Conservation (phyloP, 768 basidiomycete species). For the Russula ochroleuca region DNA sequence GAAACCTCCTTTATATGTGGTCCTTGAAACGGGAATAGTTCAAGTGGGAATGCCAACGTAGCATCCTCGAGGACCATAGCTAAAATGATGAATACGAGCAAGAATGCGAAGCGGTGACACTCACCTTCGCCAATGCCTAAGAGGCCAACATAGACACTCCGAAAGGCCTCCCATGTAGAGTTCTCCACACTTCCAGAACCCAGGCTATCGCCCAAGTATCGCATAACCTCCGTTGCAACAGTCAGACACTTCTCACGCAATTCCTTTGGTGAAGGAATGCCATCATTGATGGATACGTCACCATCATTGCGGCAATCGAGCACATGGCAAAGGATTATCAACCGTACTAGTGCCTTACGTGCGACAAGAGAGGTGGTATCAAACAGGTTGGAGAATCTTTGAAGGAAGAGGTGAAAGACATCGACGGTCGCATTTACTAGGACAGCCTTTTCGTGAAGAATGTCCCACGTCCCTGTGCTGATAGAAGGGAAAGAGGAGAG, state of each 20-base stretch:
- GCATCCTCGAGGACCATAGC: conserved; percentile 10
- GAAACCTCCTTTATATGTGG: conserved; percentile 13
- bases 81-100: conserved; percentile 8
- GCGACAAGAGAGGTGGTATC: conserved; percentile 43
- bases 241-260: conserved; percentile 47
- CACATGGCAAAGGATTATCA: conserved; percentile 51
- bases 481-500: conserved; percentile 53
- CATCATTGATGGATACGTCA: conserved; percentile 39
- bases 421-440: conserved; percentile 53
- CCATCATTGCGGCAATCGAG: conserved; percentile 58
- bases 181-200: conserved; percentile 33
- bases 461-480: conserved; percentile 47
- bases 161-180: conserved; percentile 43
- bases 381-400: conserved; percentile 51
- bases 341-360: conserved; percentile 45
- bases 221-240: conserved; percentile 45
- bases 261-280: conserved; percentile 42
- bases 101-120: background rate
- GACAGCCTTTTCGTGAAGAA: conserved; percentile 53
- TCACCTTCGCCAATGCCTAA: conserved; percentile 20
- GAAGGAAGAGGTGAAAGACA: conserved; percentile 46
- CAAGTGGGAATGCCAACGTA: conserved; percentile 17
- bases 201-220: conserved; percentile 42
- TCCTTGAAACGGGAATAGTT: conserved; percentile 14
- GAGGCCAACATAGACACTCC: conserved; percentile 24